Percentiles rank a stretch among this genome's conserved stretches.
phyloP scores from a whole-genome alignment of 2,329 filamentous ascomycete species.

The Ilyonectria sp. region DNA sequence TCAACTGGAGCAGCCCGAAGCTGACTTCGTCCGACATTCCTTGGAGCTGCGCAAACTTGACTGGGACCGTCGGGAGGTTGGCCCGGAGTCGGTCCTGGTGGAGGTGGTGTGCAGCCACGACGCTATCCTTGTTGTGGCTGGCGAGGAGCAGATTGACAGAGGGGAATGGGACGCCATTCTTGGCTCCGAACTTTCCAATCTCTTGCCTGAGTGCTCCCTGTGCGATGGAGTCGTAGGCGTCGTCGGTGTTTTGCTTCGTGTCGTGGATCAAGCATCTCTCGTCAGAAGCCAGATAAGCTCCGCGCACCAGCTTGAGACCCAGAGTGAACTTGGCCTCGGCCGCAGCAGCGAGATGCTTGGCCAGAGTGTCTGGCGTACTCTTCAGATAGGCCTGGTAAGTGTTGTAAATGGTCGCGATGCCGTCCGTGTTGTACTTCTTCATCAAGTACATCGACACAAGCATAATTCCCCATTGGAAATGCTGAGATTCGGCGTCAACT shows the following conservation, averaged over 20 bases:
- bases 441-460: conserved; percentile 53
- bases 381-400: conserved; percentile 73
- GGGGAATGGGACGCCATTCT: conserved; percentile 56
- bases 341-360: conserved; percentile 62
- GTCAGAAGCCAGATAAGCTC: conserved; percentile 69
- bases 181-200: conserved; percentile 58
- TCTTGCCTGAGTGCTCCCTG: conserved; percentile 61
- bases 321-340: conserved; percentile 64
- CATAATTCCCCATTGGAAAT: conserved; percentile 59
- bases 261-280: conserved; percentile 65
- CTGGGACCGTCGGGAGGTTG: conserved; percentile 51
- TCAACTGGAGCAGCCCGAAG: conserved; percentile 62
- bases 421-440: conserved; percentile 57
- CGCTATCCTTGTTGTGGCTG: conserved; percentile 64
- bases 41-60: conserved; percentile 68
- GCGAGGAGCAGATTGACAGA: conserved; percentile 65
- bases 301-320: conserved; percentile 70
- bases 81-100: conserved; percentile 58
- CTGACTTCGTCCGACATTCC: conserved; percentile 73
- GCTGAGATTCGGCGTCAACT: conserved; percentile 63
- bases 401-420: conserved; percentile 58
- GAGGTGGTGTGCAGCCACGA: conserved; percentile 60
- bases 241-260: conserved; percentile 67
- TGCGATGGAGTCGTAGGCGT: conserved; percentile 65
- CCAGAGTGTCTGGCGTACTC: conserved; percentile 58